Base-by-base conservation (phyloP, 192 early-diverging fungal genomes). In the Mortierella antarctica region DNA sequence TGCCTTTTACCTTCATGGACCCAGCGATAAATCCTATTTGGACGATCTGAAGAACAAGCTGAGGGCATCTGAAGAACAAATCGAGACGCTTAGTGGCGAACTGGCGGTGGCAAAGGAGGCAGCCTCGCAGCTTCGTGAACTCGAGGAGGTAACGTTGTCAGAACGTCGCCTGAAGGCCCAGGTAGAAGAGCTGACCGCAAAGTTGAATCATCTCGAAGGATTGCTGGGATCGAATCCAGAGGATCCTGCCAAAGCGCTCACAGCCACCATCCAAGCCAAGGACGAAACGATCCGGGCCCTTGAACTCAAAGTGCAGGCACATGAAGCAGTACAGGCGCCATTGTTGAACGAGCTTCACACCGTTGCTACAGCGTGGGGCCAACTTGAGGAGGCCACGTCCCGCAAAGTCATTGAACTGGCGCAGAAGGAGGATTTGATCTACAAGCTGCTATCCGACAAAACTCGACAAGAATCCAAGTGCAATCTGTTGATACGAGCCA, bases 401-500 rank as follows among this genome's bases (percentile, higher is more conserved):
- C 87, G 90, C 67, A 94, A 94, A 63, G 93, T 97, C 17, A 89
- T 96, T 69, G 90, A 93, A 60, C 75, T 95, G 53, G 82, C 86
- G 4, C 85, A 90, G 46, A 95, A 93, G 86, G 93, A 96, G 75
- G 94, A 96, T 67, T 88, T 93, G 18, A 91, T 96, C 44, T 74
- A 88, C 67, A 91, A 92, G 48, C 81, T 96, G 11, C 74, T 92
- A 14, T 92, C 93, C 12, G 96, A 99, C 83, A 95, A 91, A 84
- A 88, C 90, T 54, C 95, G 94, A 86, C 90, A 91, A 65, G 94
- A 95, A 40, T 93, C 96, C 50, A 99, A 96, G 68, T 96, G 93
- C 57, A 90, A 87, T 41, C 88, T 88, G 54, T 84, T 96, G 61
- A 89, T 91, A 71, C 95, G 96, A 82, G 90, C 96, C 56, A 91